These are phyloP conservation scores for Darksidea phi DNA, from an alignment of 495 filamentous ascomycete species.

Conservation along the genomic window DNA sequence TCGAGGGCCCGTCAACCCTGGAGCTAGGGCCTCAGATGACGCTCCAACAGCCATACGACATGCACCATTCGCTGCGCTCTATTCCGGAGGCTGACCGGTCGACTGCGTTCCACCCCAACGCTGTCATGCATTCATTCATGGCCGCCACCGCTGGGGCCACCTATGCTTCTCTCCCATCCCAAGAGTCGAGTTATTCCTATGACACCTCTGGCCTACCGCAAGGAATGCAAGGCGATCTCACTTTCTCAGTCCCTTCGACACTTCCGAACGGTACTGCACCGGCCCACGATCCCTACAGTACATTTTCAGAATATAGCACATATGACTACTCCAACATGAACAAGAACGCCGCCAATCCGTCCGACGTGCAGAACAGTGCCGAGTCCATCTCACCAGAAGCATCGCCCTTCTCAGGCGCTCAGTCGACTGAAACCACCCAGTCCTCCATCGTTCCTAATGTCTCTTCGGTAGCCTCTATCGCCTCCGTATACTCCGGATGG, in stretches of 20 bases:
- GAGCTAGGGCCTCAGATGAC: constrained; percentile 31
- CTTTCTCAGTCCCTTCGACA: constrained; percentile 13
- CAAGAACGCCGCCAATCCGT: constrained; percentile 18
- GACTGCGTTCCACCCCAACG: constrained; percentile 23
- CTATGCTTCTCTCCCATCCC: constrained; percentile 20
- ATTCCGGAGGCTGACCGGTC: constrained; percentile 31
- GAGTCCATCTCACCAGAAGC: constrained; percentile 31
- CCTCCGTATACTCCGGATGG: constrained; percentile 32
- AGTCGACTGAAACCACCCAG: constrained; percentile 24
- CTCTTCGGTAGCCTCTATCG: constrained; percentile 29
- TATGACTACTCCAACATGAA: constrained; percentile 24
- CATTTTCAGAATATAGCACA: constrained; percentile 10
- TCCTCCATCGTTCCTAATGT: constrained; percentile 26
- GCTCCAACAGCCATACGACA: constrained; percentile 32
- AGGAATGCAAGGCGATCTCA: constrained; percentile 13
- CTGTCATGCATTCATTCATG: constrained; percentile 33
- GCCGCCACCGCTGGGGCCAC: constrained; percentile 23
- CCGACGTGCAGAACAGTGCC: constrained; percentile 23
- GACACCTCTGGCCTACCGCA: constrained; percentile 23
- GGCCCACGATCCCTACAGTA: constrained; percentile 10
- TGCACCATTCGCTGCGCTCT: constrained; percentile 32
- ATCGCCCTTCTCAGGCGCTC: constrained; percentile 36
- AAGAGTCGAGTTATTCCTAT: constrained; percentile 21
- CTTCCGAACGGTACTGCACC: constrained; percentile 16
- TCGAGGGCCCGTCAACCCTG: constrained; percentile 28